Evolutionary conservation across 305 asterid genomes (phyloP).

Genomic region (Solanum hybrid): DNA sequence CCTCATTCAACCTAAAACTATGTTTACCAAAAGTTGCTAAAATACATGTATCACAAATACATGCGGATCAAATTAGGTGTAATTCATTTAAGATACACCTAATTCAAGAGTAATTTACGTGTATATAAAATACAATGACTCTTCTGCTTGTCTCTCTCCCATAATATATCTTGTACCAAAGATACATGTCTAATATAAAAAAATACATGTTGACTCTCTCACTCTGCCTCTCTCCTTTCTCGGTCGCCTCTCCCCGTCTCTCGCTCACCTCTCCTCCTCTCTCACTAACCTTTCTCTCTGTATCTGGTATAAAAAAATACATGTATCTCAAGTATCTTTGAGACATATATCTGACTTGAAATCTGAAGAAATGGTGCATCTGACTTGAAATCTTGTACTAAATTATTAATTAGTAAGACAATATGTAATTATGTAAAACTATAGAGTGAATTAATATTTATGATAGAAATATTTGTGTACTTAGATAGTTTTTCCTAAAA

Average conservation of each 20-base stretch:
- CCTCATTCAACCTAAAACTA: neutral
- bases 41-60: neutral
- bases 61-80: neutral
- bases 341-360: neutral
- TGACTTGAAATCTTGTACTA: neutral
- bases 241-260: neutral
- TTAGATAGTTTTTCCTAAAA: neutral
- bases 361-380: no score
- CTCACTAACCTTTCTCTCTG: neutral
- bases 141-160: neutral
- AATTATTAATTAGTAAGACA: no score
- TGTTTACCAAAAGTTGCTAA: no score
- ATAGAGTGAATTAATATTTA: neutral
- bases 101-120: no score
- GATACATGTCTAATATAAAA: no score
- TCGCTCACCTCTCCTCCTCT: neutral
- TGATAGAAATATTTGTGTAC: no score
- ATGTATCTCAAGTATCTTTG: neutral
- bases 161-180: neutral
- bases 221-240: neutral
- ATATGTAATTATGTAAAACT: no score
- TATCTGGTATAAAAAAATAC: no score
- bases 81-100: no score
- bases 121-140: neutral
- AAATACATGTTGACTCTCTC: neutral